Percentiles rank a stretch among this genome's conserved stretches.
These are phyloP conservation scores for Saccharomycopsis sp. DNA, from an alignment of 805 yeast genomes.

Conservation along the genomic window DNA sequence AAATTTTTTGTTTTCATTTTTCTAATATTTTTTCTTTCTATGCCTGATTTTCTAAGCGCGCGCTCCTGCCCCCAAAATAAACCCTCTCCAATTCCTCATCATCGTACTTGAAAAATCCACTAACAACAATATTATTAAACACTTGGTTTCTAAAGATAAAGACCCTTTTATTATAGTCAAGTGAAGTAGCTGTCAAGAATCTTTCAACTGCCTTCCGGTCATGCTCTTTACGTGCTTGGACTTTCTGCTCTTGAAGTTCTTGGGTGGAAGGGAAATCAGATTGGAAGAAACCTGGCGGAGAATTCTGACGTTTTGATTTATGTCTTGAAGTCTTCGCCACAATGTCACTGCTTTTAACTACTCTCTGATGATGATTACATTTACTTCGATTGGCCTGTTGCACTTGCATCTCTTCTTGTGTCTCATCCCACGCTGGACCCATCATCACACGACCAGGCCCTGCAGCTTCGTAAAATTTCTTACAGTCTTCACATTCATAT, in stretches of 20 bases:
- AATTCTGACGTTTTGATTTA: not conserved
- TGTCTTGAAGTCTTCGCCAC: constrained; percentile 5
- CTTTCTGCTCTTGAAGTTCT: constrained; percentile 10
- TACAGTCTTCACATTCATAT: constrained; percentile 14
- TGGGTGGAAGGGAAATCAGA: constrained; percentile 20
- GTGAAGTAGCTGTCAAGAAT: constrained; percentile 10
- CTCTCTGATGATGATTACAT: not conserved
- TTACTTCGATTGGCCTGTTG: not conserved
- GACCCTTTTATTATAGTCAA: constrained; percentile 4
- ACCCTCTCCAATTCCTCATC: not conserved
- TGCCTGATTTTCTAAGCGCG: not conserved
- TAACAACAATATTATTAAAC: constrained; percentile 13
- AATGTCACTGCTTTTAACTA: not conserved
- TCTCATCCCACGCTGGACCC: constrained; percentile 19
- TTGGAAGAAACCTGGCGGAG: constrained; percentile 20
- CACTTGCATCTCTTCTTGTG: not conserved
- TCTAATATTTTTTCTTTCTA: too few species aligned
- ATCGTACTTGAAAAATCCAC: not conserved
- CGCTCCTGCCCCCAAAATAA: not conserved
- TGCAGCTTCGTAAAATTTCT: constrained; percentile 7
- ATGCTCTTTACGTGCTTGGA: constrained; percentile 3
- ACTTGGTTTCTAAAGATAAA: constrained; percentile 17
- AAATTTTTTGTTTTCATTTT: too few species aligned
- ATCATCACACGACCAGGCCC: constrained; percentile 12
- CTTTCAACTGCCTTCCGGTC: constrained; percentile 9